These are phyloP conservation scores for Fusarium annulatum DNA, from an alignment of 2,329 filamentous ascomycete species.

Conservation along the genomic window DNA sequence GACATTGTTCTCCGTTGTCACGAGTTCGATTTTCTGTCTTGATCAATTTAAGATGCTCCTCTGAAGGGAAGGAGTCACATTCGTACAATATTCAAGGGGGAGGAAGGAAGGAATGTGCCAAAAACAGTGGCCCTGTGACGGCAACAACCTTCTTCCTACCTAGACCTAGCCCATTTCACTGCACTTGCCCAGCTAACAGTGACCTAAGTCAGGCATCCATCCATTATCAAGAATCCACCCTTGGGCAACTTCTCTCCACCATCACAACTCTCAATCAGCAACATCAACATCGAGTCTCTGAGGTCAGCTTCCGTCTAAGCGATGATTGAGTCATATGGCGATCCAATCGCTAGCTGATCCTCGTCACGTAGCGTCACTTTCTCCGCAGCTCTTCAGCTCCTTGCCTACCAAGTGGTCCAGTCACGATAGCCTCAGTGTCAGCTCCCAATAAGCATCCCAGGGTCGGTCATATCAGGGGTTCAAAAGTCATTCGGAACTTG, in stretches of 20 bases:
- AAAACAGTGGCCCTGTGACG: constrained; percentile 17
- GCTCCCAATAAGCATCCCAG: constrained; percentile 19
- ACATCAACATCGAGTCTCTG: neutral
- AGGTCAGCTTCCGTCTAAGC: neutral
- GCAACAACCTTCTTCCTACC: constrained; percentile 20
- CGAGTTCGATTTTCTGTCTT: neutral
- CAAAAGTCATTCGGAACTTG: constrained; percentile 24
- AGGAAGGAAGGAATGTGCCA: constrained; percentile 27
- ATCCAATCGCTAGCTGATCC: neutral
- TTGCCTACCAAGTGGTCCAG: neutral
- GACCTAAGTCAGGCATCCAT: constrained; percentile 23
- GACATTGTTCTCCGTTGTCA: neutral
- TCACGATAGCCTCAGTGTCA: constrained; percentile 22
- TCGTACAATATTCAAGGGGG: constrained; percentile 1
- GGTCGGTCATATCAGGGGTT: constrained; percentile 9
- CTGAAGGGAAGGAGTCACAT: neutral
- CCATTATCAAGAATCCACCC: constrained; percentile 18
- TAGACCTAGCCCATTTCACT: neutral
- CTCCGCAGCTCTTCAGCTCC: constrained; percentile 3
- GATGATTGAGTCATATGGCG: neutral
- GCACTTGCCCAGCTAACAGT: constrained; percentile 6
- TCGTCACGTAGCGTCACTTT: neutral
- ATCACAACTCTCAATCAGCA: neutral
- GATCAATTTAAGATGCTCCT: neutral
- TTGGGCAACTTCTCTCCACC: constrained; percentile 12